Base-by-base conservation (phyloP, 129 eudicot species). In the Deinandra increscens region DNA sequence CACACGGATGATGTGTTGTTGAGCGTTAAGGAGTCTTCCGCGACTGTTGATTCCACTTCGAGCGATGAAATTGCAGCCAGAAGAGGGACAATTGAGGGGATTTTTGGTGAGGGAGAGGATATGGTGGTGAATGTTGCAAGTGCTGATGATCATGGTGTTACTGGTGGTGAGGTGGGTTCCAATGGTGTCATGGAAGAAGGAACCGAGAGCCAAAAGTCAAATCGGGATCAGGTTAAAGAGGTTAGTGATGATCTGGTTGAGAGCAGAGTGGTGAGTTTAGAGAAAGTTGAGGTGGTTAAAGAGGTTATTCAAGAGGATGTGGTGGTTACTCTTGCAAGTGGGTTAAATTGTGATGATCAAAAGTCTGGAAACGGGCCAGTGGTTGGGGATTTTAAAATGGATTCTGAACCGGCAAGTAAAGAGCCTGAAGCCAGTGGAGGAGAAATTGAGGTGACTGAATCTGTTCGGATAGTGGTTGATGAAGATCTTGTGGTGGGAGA, bases 121-220 rank as follows among this genome's bases (percentile, higher is more conserved):
- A 71, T 78, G 64, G 71, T 91, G 90, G 95, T 87, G 58, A 95
- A 85, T 67, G 81, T 85, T 20, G 89, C 72, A 12, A 85, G 90
- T 64, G 79, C 83, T 11, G 96, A 86, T 67, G 86, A 82, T 36
- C 73, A 69, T 64, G 55, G 77, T 50, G 80, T 72, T 17, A 43
- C 34, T 31, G 55, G 12, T 73, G 59, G 41, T 60, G 77, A 66
- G 29, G 18, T 38, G 42, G 78, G 31, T 3, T 26, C 3, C 31
- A 26, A 26, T 26, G 31, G 31, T 26, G 31, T 26, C 31, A 26
- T 26, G 31, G 31, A 26, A 26, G 31, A 26, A 26, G 31, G 31
- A 26, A 26, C 31, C n/a, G n/a, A n/a, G n/a, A n/a, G n/a, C n/a
- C 55, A 73, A 9, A 62, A 70, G 31, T 17, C 7, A 50, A 4